Evolutionary conservation across 306 rosid genomes (phyloP).

Genomic region (Begonia loranthoides): DNA sequence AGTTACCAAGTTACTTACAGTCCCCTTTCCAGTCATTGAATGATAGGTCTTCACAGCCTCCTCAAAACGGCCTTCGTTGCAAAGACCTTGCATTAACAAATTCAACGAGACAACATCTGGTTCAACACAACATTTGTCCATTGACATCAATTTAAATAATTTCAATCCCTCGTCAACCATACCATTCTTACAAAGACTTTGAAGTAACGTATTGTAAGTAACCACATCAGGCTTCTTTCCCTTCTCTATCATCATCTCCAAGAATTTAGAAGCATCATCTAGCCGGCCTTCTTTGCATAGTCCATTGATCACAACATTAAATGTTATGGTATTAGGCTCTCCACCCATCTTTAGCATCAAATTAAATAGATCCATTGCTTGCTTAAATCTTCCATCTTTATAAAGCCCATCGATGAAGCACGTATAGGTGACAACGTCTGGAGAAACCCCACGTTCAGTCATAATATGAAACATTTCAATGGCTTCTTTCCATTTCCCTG

Average conservation of each 20-base stretch:
- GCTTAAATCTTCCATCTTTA: slow-evolving; percentile 40
- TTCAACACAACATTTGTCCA: slow-evolving; percentile 24
- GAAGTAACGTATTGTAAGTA: slow-evolving; percentile 54
- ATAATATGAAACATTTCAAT: slow-evolving; percentile 41
- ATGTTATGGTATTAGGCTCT: slow-evolving; percentile 50
- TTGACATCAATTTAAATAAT: slow-evolving; percentile 34
- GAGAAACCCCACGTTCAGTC: slow-evolving; percentile 31
- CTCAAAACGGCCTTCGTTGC: slow-evolving; percentile 34
- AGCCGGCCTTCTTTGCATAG: slow-evolving; percentile 56
- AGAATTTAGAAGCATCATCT: slow-evolving; percentile 35
- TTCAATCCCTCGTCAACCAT: slow-evolving; percentile 49
- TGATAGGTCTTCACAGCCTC: slow-evolving; percentile 35
- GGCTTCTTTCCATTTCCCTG: slow-evolving; percentile 53
- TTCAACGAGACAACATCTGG: slow-evolving; percentile 45
- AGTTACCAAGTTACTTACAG: slow-evolving; percentile 32
- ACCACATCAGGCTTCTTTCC: slow-evolving; percentile 58
- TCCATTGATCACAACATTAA: slow-evolving; percentile 58
- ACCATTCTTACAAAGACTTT: slow-evolving; percentile 39
- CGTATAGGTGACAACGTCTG: slow-evolving; percentile 51
- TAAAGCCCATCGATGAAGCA: slow-evolving; percentile 61
- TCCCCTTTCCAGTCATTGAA: slow-evolving; percentile 46
- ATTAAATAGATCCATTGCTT: slow-evolving; percentile 38
- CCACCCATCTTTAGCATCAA: slow-evolving; percentile 48
- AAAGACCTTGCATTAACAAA: slow-evolving; percentile 45
- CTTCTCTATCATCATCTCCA: slow-evolving; percentile 46